These are phyloP conservation scores for Chrysosporium keratinophilum DNA, from an alignment of 2,329 filamentous ascomycete species.

Conservation along the genomic window DNA sequence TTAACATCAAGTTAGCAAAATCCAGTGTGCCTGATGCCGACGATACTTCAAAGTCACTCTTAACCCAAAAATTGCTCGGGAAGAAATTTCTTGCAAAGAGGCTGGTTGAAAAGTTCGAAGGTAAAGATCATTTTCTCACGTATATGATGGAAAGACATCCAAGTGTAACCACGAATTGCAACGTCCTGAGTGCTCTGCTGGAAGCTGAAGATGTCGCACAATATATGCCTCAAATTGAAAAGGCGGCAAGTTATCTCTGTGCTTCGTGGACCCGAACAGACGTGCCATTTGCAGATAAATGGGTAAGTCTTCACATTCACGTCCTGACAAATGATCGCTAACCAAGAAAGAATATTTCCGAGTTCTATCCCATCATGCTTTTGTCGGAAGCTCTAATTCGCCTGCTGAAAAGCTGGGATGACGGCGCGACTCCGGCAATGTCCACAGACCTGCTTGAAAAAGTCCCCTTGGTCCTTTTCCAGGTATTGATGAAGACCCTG, in stretches of 20 bases:
- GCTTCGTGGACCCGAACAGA: slow-evolving; percentile 21
- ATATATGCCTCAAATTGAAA: slow-evolving; percentile 22
- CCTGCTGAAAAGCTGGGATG: slow-evolving; percentile 12
- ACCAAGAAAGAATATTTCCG: slow-evolving; percentile 14
- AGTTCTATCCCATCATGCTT: slow-evolving; percentile 18
- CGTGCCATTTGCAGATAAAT: slow-evolving; percentile 22
- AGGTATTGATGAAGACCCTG: slow-evolving; percentile 6
- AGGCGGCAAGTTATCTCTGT: slow-evolving; percentile 21
- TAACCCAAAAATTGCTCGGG: too few relatives aligned
- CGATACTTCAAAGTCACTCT: too few relatives aligned
- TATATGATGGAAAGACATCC: slow-evolving; percentile 25
- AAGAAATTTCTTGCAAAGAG: not conserved
- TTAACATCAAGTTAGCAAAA: too few relatives aligned
- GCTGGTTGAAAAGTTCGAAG: slow-evolving; percentile 19
- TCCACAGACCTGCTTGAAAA: slow-evolving; percentile 9
- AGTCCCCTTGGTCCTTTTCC: not conserved
- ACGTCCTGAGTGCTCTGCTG: slow-evolving; percentile 27
- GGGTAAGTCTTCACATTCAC: slow-evolving; percentile 18
- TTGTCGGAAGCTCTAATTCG: slow-evolving; percentile 15
- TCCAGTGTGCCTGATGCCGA: too few relatives aligned
- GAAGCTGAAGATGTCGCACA: slow-evolving; percentile 16
- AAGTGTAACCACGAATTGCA: slow-evolving; percentile 30
- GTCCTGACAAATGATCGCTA: not conserved
- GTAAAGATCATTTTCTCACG: slow-evolving; percentile 24
- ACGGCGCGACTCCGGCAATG: slow-evolving; percentile 9